These are phyloP conservation scores for Hypoxylon cercidicola DNA, from an alignment of 495 filamentous ascomycete genomes.

Conservation along the genomic window DNA sequence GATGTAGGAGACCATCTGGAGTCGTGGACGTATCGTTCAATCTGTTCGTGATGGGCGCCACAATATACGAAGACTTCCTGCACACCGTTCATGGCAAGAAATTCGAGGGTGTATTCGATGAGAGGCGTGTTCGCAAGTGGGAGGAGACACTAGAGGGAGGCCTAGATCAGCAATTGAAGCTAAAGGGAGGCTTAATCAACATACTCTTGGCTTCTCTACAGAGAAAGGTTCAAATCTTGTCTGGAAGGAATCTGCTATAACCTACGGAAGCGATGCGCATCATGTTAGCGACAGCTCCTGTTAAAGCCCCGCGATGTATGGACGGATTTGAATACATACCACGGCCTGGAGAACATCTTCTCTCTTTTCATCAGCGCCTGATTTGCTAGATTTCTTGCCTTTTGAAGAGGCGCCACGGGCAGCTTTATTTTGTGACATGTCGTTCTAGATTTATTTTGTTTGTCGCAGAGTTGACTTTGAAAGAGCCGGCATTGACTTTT, in stretches of 20 bases:
- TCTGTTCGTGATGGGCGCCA: conserved; percentile 85
- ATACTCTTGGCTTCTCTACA: conserved; percentile 85
- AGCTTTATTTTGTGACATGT: conserved; percentile 59
- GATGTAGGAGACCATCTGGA: conserved; percentile 58
- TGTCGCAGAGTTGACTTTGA: conserved; percentile 8
- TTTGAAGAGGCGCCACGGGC: conserved; percentile 54
- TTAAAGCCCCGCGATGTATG: conserved; percentile 24
- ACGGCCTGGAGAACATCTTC: conserved; percentile 93
- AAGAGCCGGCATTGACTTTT: conserved; percentile 6
- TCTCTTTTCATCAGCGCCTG: conserved; percentile 69
- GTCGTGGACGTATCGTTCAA: conserved; percentile 81
- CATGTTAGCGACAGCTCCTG: conserved; percentile 27
- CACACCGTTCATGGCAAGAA: conserved; percentile 91
- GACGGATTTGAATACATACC: conserved; percentile 55
- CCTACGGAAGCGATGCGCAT: conserved; percentile 52
- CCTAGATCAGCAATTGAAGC: conserved; percentile 15
- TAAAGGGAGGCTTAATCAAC: conserved; percentile 34
- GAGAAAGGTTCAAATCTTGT: conserved; percentile 91
- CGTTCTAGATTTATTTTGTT: background rate
- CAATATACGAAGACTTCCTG: conserved; percentile 93
- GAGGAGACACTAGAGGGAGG: conserved; percentile 77
- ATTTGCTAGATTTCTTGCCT: conserved; percentile 66
- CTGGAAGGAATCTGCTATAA: conserved; percentile 93
- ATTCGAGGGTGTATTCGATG: conserved; percentile 98
- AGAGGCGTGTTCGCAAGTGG: conserved; percentile 92